Base-by-base conservation (phyloP, 768 basidiomycete species). In the Sarcomyxa edulis region DNA sequence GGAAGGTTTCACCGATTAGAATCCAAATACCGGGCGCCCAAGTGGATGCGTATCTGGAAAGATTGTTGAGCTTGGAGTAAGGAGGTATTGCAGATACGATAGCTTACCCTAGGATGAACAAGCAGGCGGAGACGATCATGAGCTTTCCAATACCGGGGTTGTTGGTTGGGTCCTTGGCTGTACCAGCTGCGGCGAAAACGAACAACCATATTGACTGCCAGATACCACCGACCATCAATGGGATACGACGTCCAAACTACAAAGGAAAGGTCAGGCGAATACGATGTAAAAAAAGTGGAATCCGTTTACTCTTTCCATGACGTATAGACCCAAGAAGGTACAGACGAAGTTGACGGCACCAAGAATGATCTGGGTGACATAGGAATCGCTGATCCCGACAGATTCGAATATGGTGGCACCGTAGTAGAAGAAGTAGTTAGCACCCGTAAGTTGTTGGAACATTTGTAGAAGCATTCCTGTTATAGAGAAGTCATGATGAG, bases 21-120 rank as follows among this genome's bases (percentile, higher is more conserved):
- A 87, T 84, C 84, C 84, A 87, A 26, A 85, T 57, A 32, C 81
- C 81, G n/a, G n/a, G n/a, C n/a, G n/a, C n/a, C n/a, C n/a, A 69
- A 61, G 37, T 3, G 16, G n/a, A n/a, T 12, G 15, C n/a, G 11
- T n/a, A 18, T 22, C 19, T 47, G 20, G 22, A 11, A 25, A 26
- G 20, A 10, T 37, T 26, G 5, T 32, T 33, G 16, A 33, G 14
- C 11, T 27, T 2, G 31, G 9, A 25, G 9, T n/a, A 1, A 24
- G 21, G 38, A 15, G 15, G 18, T n/a, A 19, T 11, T 32, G 9
- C 14, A 35, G 3, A 35, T 16, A 31, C 10, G 54, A 64, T 76
- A 4, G 84, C 80, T 49, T 75, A 84, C 6, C 82, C 83, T 31
- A 76, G 58, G 52, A 85, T 84, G 58, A 86, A 85, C 51, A 86